phyloP scores from a whole-genome alignment of 169 alveolate genomes.

The Theileria orientalis region DNA sequence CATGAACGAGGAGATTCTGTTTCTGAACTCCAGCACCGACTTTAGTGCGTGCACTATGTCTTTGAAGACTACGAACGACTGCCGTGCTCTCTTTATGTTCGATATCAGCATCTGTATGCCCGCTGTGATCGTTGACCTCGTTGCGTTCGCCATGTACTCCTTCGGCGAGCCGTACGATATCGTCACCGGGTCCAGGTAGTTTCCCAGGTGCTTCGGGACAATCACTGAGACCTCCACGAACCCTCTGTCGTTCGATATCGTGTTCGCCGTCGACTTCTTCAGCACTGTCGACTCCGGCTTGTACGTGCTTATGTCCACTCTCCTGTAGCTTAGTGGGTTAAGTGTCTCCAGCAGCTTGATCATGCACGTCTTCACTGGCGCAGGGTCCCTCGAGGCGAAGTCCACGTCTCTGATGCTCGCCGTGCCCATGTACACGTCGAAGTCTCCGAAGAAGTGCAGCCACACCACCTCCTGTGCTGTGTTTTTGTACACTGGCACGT shows the following conservation, averaged over 20 bases:
- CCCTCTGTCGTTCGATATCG: constrained; percentile 33
- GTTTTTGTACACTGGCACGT: constrained; percentile 49
- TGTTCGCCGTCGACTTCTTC: constrained; percentile 26
- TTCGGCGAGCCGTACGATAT: constrained; percentile 37
- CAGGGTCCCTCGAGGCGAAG: constrained; percentile 45
- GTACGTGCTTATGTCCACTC: constrained; percentile 34
- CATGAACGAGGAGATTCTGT: constrained; percentile 22
- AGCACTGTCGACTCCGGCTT: constrained; percentile 27
- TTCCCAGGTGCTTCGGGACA: constrained; percentile 54
- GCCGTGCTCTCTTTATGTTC: constrained; percentile 43
- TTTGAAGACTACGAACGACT: constrained; percentile 22
- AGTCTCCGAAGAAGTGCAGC: constrained; percentile 47
- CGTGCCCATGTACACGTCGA: constrained; percentile 55
- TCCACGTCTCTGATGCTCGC: constrained; percentile 43
- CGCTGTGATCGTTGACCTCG: constrained; percentile 47
- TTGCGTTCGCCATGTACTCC: constrained; percentile 50
- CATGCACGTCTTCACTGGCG: constrained; percentile 36
- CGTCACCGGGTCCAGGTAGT: constrained; percentile 59
- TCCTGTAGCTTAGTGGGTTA: constrained; percentile 51
- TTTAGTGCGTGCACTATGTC: constrained; percentile 21
- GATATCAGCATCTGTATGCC: constrained; percentile 52
- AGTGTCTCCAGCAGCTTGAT: constrained; percentile 40
- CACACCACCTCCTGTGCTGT: constrained; percentile 40
- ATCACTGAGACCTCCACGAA: constrained; percentile 52
- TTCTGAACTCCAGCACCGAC: constrained; percentile 39